A percentile compares a stretch with the other conserved stretches of the same genome.
Evolutionary conservation across 2,329 filamentous ascomycete genomes (phyloP).

Genomic region (Thelonectria discophora): DNA sequence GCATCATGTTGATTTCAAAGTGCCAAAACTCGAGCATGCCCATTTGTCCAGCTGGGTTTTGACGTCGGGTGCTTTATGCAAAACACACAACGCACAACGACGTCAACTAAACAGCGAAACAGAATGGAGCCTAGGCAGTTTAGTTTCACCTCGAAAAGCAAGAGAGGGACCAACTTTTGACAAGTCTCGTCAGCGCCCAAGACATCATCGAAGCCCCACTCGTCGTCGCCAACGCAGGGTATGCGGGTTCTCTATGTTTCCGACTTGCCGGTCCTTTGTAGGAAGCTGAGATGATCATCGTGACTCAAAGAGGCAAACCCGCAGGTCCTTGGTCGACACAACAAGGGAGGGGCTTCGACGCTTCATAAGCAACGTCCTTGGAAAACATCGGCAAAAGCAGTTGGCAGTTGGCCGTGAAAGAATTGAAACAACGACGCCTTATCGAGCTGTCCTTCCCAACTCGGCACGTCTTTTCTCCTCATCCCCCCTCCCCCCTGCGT

Average conservation of each 20-base stretch:
- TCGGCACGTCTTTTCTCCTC: too few relatives aligned
- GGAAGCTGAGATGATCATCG: neutral
- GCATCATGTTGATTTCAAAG: constrained; percentile 32
- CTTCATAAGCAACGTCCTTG: neutral
- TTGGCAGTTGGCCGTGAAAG: neutral
- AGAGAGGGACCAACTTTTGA: too few relatives aligned
- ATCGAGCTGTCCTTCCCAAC: constrained; percentile 29
- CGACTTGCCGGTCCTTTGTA: neutral
- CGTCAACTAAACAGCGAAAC: too few relatives aligned
- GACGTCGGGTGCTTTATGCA: constrained; percentile 27
- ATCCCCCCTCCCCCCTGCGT: constrained; percentile 24
- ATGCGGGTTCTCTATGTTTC: constrained; percentile 1
- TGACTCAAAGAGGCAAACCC: constrained; percentile 33
- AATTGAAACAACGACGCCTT: constrained; percentile 21
- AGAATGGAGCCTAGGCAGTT: too few relatives aligned
- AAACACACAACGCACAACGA: constrained; percentile 5
- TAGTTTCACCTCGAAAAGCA: constrained; percentile 13
- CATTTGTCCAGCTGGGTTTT: constrained; percentile 23
- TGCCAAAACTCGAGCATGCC: neutral
- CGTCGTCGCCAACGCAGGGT: too few relatives aligned
- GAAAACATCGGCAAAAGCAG: too few relatives aligned
- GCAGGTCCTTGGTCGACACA: constrained; percentile 25
- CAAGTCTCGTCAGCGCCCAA: constrained; percentile 18
- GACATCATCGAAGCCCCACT: constrained; percentile 38
- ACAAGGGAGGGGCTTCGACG: constrained; percentile 28